Percentiles rank a stretch among this genome's conserved stretches.
Evolutionary conservation across 73 alveolate species (phyloP).

Genomic region (Paramecium octaurelia): DNA sequence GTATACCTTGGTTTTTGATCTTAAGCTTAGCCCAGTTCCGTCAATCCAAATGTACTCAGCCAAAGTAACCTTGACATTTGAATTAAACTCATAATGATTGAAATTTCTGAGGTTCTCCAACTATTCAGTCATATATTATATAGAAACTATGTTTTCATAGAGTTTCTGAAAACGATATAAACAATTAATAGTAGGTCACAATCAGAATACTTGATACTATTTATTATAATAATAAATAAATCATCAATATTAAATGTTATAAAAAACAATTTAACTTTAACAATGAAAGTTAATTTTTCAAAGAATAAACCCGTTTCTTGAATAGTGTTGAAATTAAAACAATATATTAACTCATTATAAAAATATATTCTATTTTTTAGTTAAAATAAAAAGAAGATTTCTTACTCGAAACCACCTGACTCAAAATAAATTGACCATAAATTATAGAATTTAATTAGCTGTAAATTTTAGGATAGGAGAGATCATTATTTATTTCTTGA

Average conservation of each 20-base stretch:
- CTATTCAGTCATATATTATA: not conserved
- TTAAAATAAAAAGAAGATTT: too few species aligned
- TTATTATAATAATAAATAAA: not conserved
- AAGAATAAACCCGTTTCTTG: not conserved
- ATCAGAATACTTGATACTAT: not conserved
- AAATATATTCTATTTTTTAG: too few species aligned
- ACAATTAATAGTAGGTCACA: not conserved
- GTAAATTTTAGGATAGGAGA: too few species aligned
- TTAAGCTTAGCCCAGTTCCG: slow-evolving; percentile 73
- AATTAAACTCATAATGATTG: not conserved
- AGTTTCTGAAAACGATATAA: not conserved
- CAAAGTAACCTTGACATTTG: slow-evolving; percentile 1
- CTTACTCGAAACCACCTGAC: too few species aligned
- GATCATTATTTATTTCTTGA: too few species aligned
- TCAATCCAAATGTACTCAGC: slow-evolving; percentile 90
- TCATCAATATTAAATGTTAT: not conserved
- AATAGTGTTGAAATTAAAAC: too few species aligned
- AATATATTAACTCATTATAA: too few species aligned
- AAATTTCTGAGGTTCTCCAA: slow-evolving; percentile 5
- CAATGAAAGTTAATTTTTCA: not conserved
- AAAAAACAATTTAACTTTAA: not conserved
- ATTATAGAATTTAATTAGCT: too few species aligned
- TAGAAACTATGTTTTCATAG: not conserved
- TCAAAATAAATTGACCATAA: too few species aligned
- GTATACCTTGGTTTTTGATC: slow-evolving; percentile 75